phyloP scores from a whole-genome alignment of 805 yeast genomes.

The Tetrapisispora arboricola region DNA sequence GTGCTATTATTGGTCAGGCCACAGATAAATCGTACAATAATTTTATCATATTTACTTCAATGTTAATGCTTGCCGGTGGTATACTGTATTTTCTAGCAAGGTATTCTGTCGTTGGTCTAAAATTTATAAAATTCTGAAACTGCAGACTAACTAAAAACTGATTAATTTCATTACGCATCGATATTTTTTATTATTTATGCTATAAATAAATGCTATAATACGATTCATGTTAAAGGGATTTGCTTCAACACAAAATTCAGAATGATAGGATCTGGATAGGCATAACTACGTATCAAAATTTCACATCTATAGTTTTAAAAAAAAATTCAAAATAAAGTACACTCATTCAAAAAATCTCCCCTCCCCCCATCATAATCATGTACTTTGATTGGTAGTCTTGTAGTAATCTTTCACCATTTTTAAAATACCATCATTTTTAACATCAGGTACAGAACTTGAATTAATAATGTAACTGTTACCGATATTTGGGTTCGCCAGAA shows the following conservation, averaged over 20 bases:
- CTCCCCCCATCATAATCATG: not conserved
- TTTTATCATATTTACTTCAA: conserved; percentile 37
- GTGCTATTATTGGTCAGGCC: conserved; percentile 35
- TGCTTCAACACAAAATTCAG: too few relatives aligned
- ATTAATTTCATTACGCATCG: not conserved
- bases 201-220: too few relatives aligned
- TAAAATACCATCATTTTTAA: conserved; percentile 41
- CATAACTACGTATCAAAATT: too few relatives aligned
- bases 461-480: not conserved
- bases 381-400: conserved; percentile 30
- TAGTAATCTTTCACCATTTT: conserved; percentile 78
- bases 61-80: conserved; percentile 31
- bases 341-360: too few relatives aligned
- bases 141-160: not conserved
- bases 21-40: conserved; percentile 30
- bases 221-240: too few relatives aligned
- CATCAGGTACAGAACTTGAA: not conserved
- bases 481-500: not conserved
- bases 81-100: conserved; percentile 34
- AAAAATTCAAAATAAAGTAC: not conserved
- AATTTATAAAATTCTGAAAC: conserved; percentile 23
- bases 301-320: not conserved
- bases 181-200: not conserved
- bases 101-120: conserved; percentile 35
- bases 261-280: too few relatives aligned